Evolutionary conservation across 306 rosid genomes (phyloP).

Genomic region (Vigna mungo): DNA sequence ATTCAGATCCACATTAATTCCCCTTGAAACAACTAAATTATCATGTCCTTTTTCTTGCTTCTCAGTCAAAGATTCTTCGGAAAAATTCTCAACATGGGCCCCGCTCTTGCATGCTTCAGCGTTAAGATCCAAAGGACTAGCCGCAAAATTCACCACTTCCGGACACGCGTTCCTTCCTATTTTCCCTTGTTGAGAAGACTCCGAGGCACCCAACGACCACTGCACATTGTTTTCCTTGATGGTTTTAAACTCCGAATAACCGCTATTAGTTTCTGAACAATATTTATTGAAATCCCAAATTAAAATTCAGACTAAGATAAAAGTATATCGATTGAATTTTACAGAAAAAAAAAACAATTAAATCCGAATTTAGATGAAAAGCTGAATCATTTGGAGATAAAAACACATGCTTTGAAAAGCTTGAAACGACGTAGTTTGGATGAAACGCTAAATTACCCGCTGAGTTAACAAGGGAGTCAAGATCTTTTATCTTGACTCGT

Average conservation of each 20-base stretch:
- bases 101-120: slow-evolving; percentile 48
- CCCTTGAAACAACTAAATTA: slow-evolving; percentile 46
- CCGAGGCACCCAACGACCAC: slow-evolving; percentile 40
- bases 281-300: slow-evolving; percentile 3
- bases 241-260: slow-evolving; percentile 21
- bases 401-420: neutral
- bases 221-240: slow-evolving; percentile 51
- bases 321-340: neutral
- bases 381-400: neutral
- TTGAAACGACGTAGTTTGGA: neutral
- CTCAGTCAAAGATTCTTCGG: slow-evolving; percentile 34
- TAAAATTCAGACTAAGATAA: slow-evolving; percentile 4
- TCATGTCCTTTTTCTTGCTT: slow-evolving; percentile 42
- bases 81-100: slow-evolving; percentile 49
- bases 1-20: slow-evolving; percentile 71
- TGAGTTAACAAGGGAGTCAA: slow-evolving; percentile 60
- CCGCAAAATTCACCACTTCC: slow-evolving; percentile 29
- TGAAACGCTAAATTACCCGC: slow-evolving; percentile 56
- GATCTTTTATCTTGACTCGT: slow-evolving; percentile 76
- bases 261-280: slow-evolving; percentile 41
- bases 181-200: slow-evolving; percentile 53
- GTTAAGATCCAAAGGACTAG: slow-evolving; percentile 62
- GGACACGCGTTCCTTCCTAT: slow-evolving; percentile 34
- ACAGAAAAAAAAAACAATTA: neutral
- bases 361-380: neutral